Evolutionary conservation across 1,284 basidiomycete genomes (phyloP), one percentile per base, ranked within the genome.

Genomic region (Phenoliferia sp.): DNA sequence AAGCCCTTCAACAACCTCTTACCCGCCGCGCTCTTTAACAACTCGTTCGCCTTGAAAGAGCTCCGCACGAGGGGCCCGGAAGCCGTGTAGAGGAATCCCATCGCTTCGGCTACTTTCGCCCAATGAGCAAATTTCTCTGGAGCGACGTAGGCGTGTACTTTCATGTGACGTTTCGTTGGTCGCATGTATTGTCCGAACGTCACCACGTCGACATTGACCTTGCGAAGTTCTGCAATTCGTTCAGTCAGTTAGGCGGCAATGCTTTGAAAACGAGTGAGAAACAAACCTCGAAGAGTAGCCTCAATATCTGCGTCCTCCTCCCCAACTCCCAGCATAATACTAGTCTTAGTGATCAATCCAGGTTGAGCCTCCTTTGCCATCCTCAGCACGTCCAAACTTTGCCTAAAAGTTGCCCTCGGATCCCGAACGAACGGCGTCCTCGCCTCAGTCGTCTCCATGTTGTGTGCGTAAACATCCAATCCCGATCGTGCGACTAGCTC

Each of bases 121-220:
- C 95, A 99, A 67, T 85, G 82, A 66, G 91, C 89, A 76, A 98
- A 99, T 79, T 97, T 94, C 2, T 87, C 85, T 0, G 96, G 96
- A 69, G 90, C 86, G 22, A 99, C 93, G 77, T 99, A 99, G 29
- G 92, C 89, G 73, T 93, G 88, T 9, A 99, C 96, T 80, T 98
- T 99, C 96, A 99, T 99, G 80, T 99, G 96, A 36, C 89, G 85
- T 80, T 99, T 99, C 2, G 96, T 99, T 1, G 96, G 96, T 57
- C 96, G 88, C 96, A 99, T 99, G 81, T 99, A 99, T 82, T 99
- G 96, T 1, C 96, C 96, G 78, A 99, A 98, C 0, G 96, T 99
- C 35, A 99, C 94, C 12, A 99, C 95, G 77, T 99, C 94, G 39
- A 99, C 95, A 70, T 93, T 84, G 48, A 87, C 83, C 71, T 88